Evolutionary conservation across 1,284 basidiomycete genomes (phyloP).

Genomic region (Schizopora paradoxa): DNA sequence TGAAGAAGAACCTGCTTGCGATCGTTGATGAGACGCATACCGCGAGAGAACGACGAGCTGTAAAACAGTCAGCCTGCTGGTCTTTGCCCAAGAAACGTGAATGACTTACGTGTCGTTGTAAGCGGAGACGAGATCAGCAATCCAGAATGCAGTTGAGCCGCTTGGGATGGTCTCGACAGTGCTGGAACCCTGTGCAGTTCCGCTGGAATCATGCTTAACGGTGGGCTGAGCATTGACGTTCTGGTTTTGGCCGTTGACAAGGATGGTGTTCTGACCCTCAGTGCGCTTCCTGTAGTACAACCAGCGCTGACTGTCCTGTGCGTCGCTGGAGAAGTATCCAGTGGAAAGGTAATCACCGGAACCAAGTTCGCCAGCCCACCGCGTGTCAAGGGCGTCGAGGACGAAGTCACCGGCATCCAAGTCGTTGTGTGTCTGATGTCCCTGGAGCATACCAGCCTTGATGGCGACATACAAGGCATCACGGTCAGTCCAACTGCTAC

Average conservation of each 20-base stretch:
- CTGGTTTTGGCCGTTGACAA: slow-evolving; percentile 80
- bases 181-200: slow-evolving; percentile 75
- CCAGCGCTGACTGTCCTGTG: slow-evolving; percentile 73
- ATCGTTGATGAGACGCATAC: slow-evolving; percentile 81
- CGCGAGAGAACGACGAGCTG: slow-evolving; percentile 72
- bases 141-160: slow-evolving; percentile 81
- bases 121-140: slow-evolving; percentile 73
- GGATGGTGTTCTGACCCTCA: slow-evolving; percentile 93
- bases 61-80: slow-evolving; percentile 16
- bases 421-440: slow-evolving; percentile 91
- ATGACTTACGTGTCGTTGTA: slow-evolving; percentile 69
- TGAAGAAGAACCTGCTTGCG: slow-evolving; percentile 90
- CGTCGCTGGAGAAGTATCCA: slow-evolving; percentile 69
- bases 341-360: slow-evolving; percentile 77
- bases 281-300: slow-evolving; percentile 94
- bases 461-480: slow-evolving; percentile 82
- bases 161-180: slow-evolving; percentile 58
- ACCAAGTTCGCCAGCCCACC: slow-evolving; percentile 95
- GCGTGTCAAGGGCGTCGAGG: slow-evolving; percentile 88
- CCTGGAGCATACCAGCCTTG: slow-evolving; percentile 76
- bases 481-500: slow-evolving; percentile 88
- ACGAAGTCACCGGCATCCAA: slow-evolving; percentile 94
- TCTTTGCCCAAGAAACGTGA: slow-evolving; percentile 10
- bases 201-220: slow-evolving; percentile 50
- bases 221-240: slow-evolving; percentile 68